A percentile compares a stretch with the other conserved stretches of the same genome.
Evolutionary conservation across 768 basidiomycete species (phyloP).

Genomic region (Macrolepiota dolichaula): DNA sequence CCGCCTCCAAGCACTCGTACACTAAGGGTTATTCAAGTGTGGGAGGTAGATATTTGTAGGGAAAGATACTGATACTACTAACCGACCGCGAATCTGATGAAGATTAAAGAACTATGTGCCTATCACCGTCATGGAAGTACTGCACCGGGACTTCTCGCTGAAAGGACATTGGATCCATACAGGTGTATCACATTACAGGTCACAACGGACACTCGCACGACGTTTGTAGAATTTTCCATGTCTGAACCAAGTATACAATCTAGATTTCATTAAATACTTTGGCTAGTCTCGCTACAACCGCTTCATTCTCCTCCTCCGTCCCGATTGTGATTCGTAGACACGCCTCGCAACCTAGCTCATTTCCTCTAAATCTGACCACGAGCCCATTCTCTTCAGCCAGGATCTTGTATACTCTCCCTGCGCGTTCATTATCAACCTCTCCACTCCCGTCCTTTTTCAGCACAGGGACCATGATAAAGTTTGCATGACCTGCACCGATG

Average conservation of each 20-base stretch:
- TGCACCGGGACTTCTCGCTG: too few species aligned
- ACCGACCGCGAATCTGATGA: too few species aligned
- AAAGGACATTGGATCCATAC: too few species aligned
- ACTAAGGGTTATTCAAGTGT: too few species aligned
- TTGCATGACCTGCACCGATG: slow-evolving; percentile 85
- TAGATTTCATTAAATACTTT: slow-evolving; percentile 38
- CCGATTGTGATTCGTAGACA: slow-evolving; percentile 92
- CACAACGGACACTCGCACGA: too few species aligned
- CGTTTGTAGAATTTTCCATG: neutral
- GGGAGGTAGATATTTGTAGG: too few species aligned
- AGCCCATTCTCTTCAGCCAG: slow-evolving; percentile 85
- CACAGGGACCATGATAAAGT: slow-evolving; percentile 85
- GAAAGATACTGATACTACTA: too few species aligned
- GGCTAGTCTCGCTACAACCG: slow-evolving; percentile 51
- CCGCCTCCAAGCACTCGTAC: too few species aligned
- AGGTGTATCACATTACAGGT: too few species aligned
- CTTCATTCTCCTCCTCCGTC: slow-evolving; percentile 71
- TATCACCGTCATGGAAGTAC: too few species aligned
- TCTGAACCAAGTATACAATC: neutral
- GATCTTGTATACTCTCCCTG: slow-evolving; percentile 66
- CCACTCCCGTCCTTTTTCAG: slow-evolving; percentile 39
- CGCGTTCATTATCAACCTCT: slow-evolving; percentile 56
- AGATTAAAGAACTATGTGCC: too few species aligned
- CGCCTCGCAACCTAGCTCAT: slow-evolving; percentile 80
- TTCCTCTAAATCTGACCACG: slow-evolving; percentile 87